phyloP scores from a whole-genome alignment of 352 stramenopile genomes.

The Phytophthora ramorum region DNA sequence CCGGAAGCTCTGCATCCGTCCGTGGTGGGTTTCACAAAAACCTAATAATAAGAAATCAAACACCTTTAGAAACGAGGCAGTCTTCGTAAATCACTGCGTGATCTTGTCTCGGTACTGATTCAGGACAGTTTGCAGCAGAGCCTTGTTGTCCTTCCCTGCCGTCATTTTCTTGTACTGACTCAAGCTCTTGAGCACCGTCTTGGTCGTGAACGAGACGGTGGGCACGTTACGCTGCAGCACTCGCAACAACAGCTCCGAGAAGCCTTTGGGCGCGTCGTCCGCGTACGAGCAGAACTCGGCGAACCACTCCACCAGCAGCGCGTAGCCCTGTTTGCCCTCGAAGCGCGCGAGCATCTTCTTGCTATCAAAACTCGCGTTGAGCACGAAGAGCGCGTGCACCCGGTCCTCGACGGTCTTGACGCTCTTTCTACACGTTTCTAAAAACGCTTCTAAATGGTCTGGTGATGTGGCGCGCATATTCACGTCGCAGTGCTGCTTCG shows the following conservation, averaged over 20 bases:
- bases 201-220: slow-evolving; percentile 50
- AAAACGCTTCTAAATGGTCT: slow-evolving; percentile 48
- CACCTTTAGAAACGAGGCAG: not conserved
- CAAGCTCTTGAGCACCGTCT: slow-evolving; percentile 45
- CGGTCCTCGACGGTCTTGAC: slow-evolving; percentile 60
- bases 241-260: slow-evolving; percentile 60
- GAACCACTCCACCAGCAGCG: slow-evolving; percentile 67
- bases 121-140: slow-evolving; percentile 47
- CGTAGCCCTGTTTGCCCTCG: slow-evolving; percentile 66
- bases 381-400: slow-evolving; percentile 61
- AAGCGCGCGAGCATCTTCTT: slow-evolving; percentile 51
- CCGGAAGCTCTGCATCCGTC: not conserved
- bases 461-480: slow-evolving; percentile 45
- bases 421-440: slow-evolving; percentile 38
- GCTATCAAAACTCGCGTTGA: slow-evolving; percentile 55
- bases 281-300: slow-evolving; percentile 47
- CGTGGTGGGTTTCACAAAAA: slow-evolving; percentile 5
- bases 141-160: slow-evolving; percentile 56
- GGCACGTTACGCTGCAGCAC: slow-evolving; percentile 65
- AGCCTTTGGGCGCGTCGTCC: slow-evolving; percentile 55
- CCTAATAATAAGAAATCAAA: slow-evolving; percentile 28
- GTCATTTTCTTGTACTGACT: slow-evolving; percentile 36
- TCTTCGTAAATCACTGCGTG: slow-evolving; percentile 6
- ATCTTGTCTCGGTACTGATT: slow-evolving; percentile 44
- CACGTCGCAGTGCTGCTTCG: slow-evolving; percentile 46